Base-by-base conservation (phyloP, 805 yeast species). In the Barnettozyma pratensis region DNA sequence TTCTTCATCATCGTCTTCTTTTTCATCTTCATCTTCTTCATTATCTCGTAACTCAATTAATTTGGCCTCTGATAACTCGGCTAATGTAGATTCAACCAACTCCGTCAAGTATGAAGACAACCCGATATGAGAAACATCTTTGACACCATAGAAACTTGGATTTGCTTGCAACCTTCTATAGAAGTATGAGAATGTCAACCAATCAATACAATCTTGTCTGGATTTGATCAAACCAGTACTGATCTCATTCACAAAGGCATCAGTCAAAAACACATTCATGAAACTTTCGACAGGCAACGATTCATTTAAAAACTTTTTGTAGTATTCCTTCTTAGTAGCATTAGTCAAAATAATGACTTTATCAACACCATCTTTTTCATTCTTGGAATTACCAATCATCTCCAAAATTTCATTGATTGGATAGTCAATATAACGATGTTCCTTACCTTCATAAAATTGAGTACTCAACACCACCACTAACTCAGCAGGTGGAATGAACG, bases 101-200 rank as follows among this genome's bases (percentile, higher is more conserved):
- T 90, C 97, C 0, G 97, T 90, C 39, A 94, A 67, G 63, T 75
- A 88, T 46, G 85, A 91, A 2, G 96, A 88, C 6, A 92, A 64
- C 0, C 95, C 96, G 31, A 75, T 65, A 40, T 80, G 80, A 1
- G 86, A 69, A 3, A 75, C 71, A 51, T 83, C 87, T 38, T 71
- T 71, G 7, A 88, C 76, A n/a, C 90, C 96, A 61, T 94, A 94
- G 62, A 77, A 94, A 50, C 94, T 81, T 4, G 99, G 97, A 63
- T 94, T 94, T 35, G 78, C 74, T 48, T 81, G 85, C 25, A 94
- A 63, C 44, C 98, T 73, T 54, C 95, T 73, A 66, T 88, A 94
- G 59, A 91, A 86, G 56, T 82, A 86, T 0, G 96, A 77, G 62
- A 78, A 87, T 0, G 97, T 86, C 34, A 94, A 60, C 95, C 96